Conservation (phyloP, 805 yeast species). For the Candida oleophila region DNA sequence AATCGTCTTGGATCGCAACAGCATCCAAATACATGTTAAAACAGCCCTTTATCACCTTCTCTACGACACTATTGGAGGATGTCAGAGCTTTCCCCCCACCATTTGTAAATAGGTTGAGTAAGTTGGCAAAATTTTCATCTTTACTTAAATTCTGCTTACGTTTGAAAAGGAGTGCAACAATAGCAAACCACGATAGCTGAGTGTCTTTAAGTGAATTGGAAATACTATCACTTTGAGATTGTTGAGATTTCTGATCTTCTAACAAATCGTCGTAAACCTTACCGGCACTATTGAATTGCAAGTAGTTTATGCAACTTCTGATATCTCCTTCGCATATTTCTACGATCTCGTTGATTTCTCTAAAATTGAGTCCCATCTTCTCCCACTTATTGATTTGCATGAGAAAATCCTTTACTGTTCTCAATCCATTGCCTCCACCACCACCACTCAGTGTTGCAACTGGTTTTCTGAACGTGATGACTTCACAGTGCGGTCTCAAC, state of each 20-base stretch:
- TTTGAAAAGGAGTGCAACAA: conserved; percentile 61
- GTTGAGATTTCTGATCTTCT: not conserved
- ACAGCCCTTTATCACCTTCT: conserved; percentile 69
- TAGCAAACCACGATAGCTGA: conserved; percentile 62
- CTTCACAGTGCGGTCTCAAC: conserved; percentile 70
- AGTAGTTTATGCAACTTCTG: conserved; percentile 76
- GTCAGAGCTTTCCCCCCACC: conserved; percentile 36
- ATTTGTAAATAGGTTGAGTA: conserved; percentile 41
- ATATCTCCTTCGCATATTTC: conserved; percentile 78
- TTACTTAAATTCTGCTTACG: conserved; percentile 46
- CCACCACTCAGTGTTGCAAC: conserved; percentile 39
- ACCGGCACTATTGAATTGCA: conserved; percentile 58
- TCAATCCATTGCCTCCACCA: conserved; percentile 34
- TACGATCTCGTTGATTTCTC: conserved; percentile 61
- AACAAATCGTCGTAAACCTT: conserved; percentile 9
- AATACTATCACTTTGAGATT: conserved; percentile 5
- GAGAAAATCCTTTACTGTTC: conserved; percentile 38
- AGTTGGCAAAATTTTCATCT: conserved; percentile 41
- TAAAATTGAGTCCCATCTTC: conserved; percentile 44
- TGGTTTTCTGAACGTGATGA: conserved; percentile 64
- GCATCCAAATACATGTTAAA: conserved; percentile 63
- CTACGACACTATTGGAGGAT: conserved; percentile 44
- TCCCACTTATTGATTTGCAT: conserved; percentile 56
- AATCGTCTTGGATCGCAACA: conserved; percentile 60
- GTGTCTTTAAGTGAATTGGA: conserved; percentile 51